A percentile compares a stretch with the other conserved stretches of the same genome.
These are phyloP conservation scores for Teratosphaeria destructans DNA, from an alignment of 2,329 filamentous ascomycete species.

Conservation along the genomic window DNA sequence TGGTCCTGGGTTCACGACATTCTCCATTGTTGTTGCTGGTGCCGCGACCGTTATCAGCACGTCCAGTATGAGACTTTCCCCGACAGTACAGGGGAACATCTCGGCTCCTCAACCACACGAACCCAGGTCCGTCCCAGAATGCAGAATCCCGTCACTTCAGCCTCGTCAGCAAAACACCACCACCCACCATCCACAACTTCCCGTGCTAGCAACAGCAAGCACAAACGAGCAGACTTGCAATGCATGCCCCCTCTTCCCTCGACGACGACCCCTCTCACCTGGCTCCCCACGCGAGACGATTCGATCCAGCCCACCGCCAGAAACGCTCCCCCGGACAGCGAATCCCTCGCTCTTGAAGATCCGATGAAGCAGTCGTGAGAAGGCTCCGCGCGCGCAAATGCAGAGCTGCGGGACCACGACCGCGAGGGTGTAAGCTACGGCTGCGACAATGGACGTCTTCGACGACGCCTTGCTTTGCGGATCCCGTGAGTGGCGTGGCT, in stretches of 20 bases:
- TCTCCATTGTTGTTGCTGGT: neutral
- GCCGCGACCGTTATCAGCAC: neutral
- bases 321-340: slow-evolving; percentile 33
- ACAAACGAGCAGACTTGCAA: neutral
- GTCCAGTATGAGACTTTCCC: too few relatives aligned
- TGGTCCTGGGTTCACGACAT: neutral
- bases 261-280: neutral
- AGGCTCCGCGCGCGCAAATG: slow-evolving; percentile 22
- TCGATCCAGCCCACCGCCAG: slow-evolving; percentile 32
- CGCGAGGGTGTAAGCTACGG: slow-evolving; percentile 34
- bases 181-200: neutral
- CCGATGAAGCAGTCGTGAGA: slow-evolving; percentile 28
- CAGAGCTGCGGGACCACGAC: slow-evolving; percentile 26
- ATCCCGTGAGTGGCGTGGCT: slow-evolving; percentile 18
- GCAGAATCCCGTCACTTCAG: neutral
- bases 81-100: too few relatives aligned
- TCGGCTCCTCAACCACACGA: neutral
- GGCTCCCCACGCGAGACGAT: slow-evolving; percentile 7
- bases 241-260: neutral
- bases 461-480: slow-evolving; percentile 28
- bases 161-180: neutral
- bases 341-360: slow-evolving; percentile 31
- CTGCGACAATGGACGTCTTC: slow-evolving; percentile 37
- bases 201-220: neutral
- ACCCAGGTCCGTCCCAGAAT: neutral